Evolutionary conservation across 2,329 filamentous ascomycete genomes (phyloP).

Genomic region (Chaetomiaceae sp.): DNA sequence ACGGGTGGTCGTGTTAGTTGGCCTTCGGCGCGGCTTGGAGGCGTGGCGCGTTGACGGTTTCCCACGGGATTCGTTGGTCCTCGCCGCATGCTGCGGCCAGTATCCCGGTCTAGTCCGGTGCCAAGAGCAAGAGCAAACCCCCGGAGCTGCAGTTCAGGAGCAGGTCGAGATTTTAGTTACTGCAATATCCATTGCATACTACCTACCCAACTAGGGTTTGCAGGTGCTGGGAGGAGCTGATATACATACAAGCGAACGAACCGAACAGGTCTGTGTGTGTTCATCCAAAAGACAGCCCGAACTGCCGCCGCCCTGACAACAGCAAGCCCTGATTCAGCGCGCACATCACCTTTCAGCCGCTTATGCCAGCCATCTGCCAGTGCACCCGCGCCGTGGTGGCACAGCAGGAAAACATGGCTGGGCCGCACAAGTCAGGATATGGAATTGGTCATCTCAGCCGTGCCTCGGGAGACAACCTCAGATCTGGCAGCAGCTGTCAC

Average conservation of each 20-base stretch:
- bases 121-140: no score
- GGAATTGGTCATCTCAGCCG: neutral
- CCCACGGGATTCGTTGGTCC: slow-evolving; percentile 19
- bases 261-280: no score
- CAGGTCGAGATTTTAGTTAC: no score
- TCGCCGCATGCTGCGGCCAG: slow-evolving; percentile 12
- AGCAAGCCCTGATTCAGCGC: neutral
- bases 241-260: no score
- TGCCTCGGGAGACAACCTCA: neutral
- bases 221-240: no score
- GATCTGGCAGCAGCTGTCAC: neutral
- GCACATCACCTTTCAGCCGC: slow-evolving; percentile 18
- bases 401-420: slow-evolving; percentile 9
- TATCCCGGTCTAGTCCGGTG: slow-evolving; percentile 7
- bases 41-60: slow-evolving; percentile 16
- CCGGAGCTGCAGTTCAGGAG: no score
- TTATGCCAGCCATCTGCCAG: slow-evolving; percentile 11
- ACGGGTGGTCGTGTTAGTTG: slow-evolving; percentile 22
- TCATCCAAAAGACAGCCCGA: no score
- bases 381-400: slow-evolving; percentile 1
- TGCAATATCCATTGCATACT: no score
- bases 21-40: slow-evolving; percentile 14
- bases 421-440: slow-evolving; percentile 6
- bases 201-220: no score
- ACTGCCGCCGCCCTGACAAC: no score